Percentiles rank a stretch among this genome's conserved stretches.
Conservation (phyloP, 2,329 filamentous ascomycete genomes). For the Diaporthe velutina region DNA sequence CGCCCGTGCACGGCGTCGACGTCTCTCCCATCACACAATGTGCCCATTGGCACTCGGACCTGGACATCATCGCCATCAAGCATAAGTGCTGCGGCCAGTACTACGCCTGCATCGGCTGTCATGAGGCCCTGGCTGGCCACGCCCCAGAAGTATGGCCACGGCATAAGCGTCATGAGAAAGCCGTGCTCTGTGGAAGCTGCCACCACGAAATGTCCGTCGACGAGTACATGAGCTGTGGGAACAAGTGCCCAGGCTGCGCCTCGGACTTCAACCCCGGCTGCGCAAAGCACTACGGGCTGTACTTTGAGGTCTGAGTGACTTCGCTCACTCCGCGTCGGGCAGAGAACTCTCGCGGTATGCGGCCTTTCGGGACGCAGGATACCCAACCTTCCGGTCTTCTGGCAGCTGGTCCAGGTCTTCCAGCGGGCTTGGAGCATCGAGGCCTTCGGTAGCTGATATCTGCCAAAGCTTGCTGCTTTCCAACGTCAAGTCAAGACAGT, state of each 20-base stretch:
- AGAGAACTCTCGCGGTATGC: fast-evolving
- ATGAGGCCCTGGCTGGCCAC: conserved; percentile 41
- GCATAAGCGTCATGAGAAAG: conserved; percentile 35
- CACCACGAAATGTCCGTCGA: conserved; percentile 41
- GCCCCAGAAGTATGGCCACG: conserved; percentile 39
- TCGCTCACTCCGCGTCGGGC: fast-evolving
- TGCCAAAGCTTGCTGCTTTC: fast-evolving
- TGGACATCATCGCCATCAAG: conserved; percentile 44
- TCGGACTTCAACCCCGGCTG: conserved; percentile 44
- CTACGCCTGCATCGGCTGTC: conserved; percentile 45
- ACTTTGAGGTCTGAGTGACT: conserved; percentile 40
- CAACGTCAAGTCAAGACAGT: background rate
- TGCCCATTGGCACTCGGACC: conserved; percentile 43
- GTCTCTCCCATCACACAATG: conserved; percentile 42
- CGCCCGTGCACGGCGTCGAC: conserved; percentile 40
- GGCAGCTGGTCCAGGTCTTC: background rate
- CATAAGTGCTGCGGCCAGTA: conserved; percentile 44
- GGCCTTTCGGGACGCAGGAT: no score
- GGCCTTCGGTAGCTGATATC: background rate
- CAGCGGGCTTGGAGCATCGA: background rate
- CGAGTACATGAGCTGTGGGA: conserved; percentile 41
- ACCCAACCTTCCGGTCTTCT: background rate
- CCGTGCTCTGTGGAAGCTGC: conserved; percentile 43
- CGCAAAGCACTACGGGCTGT: conserved; percentile 42
- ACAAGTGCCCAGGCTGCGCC: conserved; percentile 40